phyloP scores from a whole-genome alignment of 768 basidiomycete genomes.

The Tricholoma furcatifolium region DNA sequence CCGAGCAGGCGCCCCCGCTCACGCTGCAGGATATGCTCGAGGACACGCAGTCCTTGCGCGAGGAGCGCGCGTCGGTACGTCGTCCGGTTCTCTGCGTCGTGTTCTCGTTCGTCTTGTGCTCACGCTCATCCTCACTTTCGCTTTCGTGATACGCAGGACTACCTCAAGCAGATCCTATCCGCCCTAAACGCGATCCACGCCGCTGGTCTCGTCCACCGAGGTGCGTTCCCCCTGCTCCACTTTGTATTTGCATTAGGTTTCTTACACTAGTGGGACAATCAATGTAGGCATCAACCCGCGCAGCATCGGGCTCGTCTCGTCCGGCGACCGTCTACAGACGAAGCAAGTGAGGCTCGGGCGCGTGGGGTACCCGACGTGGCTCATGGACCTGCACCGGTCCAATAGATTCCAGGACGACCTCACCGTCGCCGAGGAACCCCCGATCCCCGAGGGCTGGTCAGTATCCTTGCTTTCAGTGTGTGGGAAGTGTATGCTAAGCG shows the following conservation, averaged over 20 bases:
- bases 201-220: constrained; percentile 67
- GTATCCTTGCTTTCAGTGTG: constrained; percentile 3
- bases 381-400: constrained; percentile 82
- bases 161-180: constrained; percentile 68
- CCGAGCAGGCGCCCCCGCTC: constrained; percentile 67
- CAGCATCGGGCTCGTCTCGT: constrained; percentile 55
- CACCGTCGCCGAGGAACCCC: constrained; percentile 31
- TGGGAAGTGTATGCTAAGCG: neutral
- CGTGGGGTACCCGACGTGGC: constrained; percentile 65
- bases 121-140: too few species aligned
- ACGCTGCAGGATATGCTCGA: constrained; percentile 74
- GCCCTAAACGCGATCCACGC: constrained; percentile 69
- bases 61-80: constrained; percentile 67
- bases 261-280: too few species aligned
- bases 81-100: too few species aligned
- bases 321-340: constrained; percentile 48
- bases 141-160: constrained; percentile 61
- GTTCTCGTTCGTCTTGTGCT: too few species aligned
- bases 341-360: constrained; percentile 76
- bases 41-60: constrained; percentile 70
- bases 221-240: constrained; percentile 27
- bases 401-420: constrained; percentile 64
- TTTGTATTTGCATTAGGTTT: neutral
- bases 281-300: constrained; percentile 54
- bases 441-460: constrained; percentile 47